Evolutionary conservation across 2,329 filamentous ascomycete species (phyloP).

Genomic region (Daldinia sp.): DNA sequence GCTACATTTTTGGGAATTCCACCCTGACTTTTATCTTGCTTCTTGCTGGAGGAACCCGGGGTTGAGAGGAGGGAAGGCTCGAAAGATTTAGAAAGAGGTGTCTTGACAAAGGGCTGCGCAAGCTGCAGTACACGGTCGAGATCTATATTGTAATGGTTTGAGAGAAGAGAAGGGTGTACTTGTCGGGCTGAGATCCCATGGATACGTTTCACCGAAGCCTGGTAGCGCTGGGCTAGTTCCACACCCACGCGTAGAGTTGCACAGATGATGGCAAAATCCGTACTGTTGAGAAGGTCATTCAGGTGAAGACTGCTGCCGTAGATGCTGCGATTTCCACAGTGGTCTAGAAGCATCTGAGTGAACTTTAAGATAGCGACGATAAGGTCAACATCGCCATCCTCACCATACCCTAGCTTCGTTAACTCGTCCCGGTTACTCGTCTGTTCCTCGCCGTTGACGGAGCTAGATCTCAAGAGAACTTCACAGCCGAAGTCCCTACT

Average conservation of each 20-base stretch:
- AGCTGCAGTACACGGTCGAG: slow-evolving; percentile 85
- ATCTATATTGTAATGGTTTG: slow-evolving; percentile 84
- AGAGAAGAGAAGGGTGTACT: slow-evolving; percentile 76
- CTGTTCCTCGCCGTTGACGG: slow-evolving; percentile 61
- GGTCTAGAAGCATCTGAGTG: slow-evolving; percentile 86
- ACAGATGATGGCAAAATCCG: slow-evolving; percentile 79
- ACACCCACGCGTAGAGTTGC: slow-evolving; percentile 81
- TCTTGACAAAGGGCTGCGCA: slow-evolving; percentile 82
- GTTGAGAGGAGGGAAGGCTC: slow-evolving; percentile 61
- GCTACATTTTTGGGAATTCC: slow-evolving; percentile 57
- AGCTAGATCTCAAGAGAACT: slow-evolving; percentile 67
- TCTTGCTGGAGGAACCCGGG: slow-evolving; percentile 69
- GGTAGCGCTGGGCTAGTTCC: slow-evolving; percentile 90
- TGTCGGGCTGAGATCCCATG: slow-evolving; percentile 67
- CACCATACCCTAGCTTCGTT: slow-evolving; percentile 67
- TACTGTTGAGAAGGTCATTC: slow-evolving; percentile 88
- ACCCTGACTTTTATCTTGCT: slow-evolving; percentile 72
- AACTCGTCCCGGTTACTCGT: slow-evolving; percentile 58
- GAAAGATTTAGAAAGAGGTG: slow-evolving; percentile 60
- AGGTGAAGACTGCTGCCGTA: slow-evolving; percentile 93
- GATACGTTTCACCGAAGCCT: slow-evolving; percentile 83
- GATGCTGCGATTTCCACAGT: slow-evolving; percentile 95
- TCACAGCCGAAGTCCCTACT: slow-evolving; percentile 74
- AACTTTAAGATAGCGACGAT: slow-evolving; percentile 84
- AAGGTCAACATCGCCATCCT: slow-evolving; percentile 82